Percentiles rank a stretch among this genome's conserved stretches.
Conservation (phyloP, 129 eudicot species). For the Helianthus tuberosus region DNA sequence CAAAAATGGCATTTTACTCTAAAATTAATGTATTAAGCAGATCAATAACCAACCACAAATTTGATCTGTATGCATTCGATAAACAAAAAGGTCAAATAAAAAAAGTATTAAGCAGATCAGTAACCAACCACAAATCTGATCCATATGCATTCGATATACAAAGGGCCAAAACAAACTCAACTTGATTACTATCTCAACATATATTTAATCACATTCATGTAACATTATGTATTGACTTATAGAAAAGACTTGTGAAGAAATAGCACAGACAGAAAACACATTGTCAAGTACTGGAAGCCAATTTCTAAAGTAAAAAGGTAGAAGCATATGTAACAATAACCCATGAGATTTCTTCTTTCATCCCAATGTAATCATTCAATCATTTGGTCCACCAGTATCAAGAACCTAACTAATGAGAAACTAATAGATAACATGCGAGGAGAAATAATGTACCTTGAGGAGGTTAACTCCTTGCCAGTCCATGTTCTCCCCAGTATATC, state of each 20-base stretch:
- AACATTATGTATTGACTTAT: not conserved
- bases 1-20: too few species aligned
- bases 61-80: too few species aligned
- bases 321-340: constrained; percentile 11
- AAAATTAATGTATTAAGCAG: too few species aligned
- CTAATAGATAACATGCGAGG: not conserved
- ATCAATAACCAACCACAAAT: too few species aligned
- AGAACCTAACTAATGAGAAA: constrained; percentile 6
- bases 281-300: not conserved
- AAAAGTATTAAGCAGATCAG: too few species aligned
- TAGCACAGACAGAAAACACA: not conserved
- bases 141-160: not conserved
- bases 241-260: not conserved
- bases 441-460: constrained; percentile 27
- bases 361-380: not conserved
- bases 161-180: not conserved
- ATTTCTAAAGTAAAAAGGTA: not conserved
- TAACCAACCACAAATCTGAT: not conserved
- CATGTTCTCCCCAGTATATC: constrained; percentile 53
- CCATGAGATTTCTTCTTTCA: constrained; percentile 13
- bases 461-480: constrained; percentile 56
- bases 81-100: too few species aligned
- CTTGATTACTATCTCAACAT: constrained; percentile 1
- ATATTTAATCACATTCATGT: not conserved
- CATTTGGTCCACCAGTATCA: not conserved